A percentile compares a stretch with the other conserved stretches of the same genome.
Conservation (phyloP, 73 alveolate genomes). For the Paramecium sexaurelia region DNA sequence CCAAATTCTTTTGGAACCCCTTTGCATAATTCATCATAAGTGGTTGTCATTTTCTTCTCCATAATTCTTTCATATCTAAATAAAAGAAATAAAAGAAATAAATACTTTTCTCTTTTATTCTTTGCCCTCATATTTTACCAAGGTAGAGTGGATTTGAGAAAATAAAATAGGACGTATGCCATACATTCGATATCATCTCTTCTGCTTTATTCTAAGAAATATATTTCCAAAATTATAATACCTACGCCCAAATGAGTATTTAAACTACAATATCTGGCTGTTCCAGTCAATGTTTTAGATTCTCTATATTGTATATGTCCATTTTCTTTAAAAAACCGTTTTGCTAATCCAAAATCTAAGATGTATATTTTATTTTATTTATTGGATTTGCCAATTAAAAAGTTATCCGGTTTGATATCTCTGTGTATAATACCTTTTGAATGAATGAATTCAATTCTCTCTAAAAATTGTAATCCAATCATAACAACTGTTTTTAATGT, state of each 20-base stretch:
- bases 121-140: constrained; percentile 79
- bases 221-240: neutral
- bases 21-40: constrained; percentile 81
- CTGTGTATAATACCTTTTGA: constrained; percentile 81
- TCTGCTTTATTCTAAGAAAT: constrained; percentile 75
- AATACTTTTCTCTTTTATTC: constrained; percentile 71
- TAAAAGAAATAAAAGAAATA: neutral
- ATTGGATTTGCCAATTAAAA: constrained; percentile 77
- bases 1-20: constrained; percentile 90
- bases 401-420: constrained; percentile 92
- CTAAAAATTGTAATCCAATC: constrained; percentile 79
- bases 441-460: constrained; percentile 82
- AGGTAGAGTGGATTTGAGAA: constrained; percentile 82
- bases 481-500: constrained; percentile 80
- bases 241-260: constrained; percentile 86
- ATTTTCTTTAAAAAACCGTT: constrained; percentile 73
- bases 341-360: constrained; percentile 93
- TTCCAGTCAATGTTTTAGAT: constrained; percentile 93
- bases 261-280: constrained; percentile 86
- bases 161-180: constrained; percentile 74
- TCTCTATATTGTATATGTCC: constrained; percentile 82
- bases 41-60: constrained; percentile 84
- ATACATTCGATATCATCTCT: constrained; percentile 91
- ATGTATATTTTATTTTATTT: constrained; percentile 77
- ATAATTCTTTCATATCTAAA: constrained; percentile 83